Percentiles rank a stretch among this genome's conserved stretches.
Evolutionary conservation across 2,329 filamentous ascomycete genomes (phyloP).

Genomic region (Hypoxylon sp.): DNA sequence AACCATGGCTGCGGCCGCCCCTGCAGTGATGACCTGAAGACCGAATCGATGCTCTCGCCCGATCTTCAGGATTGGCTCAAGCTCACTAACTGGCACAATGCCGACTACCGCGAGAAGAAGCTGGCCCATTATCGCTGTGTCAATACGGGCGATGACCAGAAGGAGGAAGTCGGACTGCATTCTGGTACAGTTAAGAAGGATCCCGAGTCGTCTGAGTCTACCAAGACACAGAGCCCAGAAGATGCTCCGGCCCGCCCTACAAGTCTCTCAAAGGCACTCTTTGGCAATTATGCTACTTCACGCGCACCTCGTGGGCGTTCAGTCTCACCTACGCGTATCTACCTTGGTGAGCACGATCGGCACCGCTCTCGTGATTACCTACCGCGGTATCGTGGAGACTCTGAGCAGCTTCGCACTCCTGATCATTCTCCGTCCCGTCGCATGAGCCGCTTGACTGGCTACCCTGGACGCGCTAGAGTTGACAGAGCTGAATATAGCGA

Average conservation of each 20-base stretch:
- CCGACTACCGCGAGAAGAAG: slow-evolving; percentile 19
- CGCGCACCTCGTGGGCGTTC: slow-evolving; percentile 14
- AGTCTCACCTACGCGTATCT: slow-evolving; percentile 1
- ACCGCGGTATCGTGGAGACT: not conserved
- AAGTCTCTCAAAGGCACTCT: too few species aligned
- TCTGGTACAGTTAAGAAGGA: not conserved
- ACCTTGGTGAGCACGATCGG: not conserved
- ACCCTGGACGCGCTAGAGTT: not conserved
- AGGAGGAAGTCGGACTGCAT: not conserved
- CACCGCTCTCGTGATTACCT: slow-evolving; percentile 13
- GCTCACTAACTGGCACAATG: slow-evolving; percentile 41
- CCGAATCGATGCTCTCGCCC: slow-evolving; percentile 5
- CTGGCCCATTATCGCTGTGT: slow-evolving; percentile 15
- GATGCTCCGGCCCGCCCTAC: not conserved
- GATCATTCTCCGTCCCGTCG: not conserved
- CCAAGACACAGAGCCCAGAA: not conserved
- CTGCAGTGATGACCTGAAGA: not conserved
- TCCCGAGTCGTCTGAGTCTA: not conserved
- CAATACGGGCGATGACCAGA: slow-evolving; percentile 9
- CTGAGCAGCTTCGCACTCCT: not conserved
- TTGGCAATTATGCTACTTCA: not conserved
- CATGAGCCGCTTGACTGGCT: not conserved
- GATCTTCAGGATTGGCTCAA: slow-evolving; percentile 39
- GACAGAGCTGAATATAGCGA: not conserved
- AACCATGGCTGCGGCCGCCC: not conserved